Conservation (phyloP, 2,329 filamentous ascomycete species). For the Cordyceps militaris region DNA sequence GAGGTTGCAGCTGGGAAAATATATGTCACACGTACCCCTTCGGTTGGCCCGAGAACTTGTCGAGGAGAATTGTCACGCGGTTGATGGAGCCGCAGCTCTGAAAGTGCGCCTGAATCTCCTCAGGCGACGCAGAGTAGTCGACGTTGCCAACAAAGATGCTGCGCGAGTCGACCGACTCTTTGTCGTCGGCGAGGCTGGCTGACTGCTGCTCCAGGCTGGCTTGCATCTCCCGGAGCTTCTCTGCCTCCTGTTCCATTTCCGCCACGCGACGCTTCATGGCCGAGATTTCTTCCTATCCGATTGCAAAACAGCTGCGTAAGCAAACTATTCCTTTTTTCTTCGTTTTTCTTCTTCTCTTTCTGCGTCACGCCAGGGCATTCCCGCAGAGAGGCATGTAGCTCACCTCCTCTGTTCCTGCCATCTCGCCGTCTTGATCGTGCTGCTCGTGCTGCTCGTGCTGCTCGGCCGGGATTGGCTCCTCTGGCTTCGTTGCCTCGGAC, state of each 20-base stretch:
- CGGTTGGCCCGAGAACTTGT: conserved; percentile 98
- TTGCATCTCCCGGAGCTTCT: conserved; percentile 82
- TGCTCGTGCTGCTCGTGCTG: conserved; percentile 9
- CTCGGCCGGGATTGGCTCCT: conserved; percentile 12
- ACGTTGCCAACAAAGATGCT: conserved; percentile 99
- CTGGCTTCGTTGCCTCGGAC: conserved; percentile 12
- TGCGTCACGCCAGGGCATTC: background rate
- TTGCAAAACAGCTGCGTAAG: background rate
- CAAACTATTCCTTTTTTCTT: background rate
- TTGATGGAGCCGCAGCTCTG: conserved; percentile 97
- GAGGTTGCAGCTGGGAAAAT: background rate
- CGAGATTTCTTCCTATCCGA: conserved; percentile 64
- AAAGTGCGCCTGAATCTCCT: conserved; percentile 98
- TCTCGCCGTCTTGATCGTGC: conserved; percentile 11
- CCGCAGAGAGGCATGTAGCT: conserved; percentile 6
- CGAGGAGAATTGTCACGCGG: conserved; percentile 90
- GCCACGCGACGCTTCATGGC: conserved; percentile 82
- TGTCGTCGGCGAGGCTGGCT: conserved; percentile 79
- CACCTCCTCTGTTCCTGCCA: conserved; percentile 14
- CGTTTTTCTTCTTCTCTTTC: background rate
- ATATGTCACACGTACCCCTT: conserved; percentile 66
- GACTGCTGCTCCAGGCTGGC: conserved; percentile 77
- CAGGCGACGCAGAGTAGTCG: conserved; percentile 92
- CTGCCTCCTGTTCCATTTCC: conserved; percentile 86
- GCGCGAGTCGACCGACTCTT: conserved; percentile 89